phyloP scores from a whole-genome alignment of 208 protist genomes.

The Trypanosomatidae sp. region DNA sequence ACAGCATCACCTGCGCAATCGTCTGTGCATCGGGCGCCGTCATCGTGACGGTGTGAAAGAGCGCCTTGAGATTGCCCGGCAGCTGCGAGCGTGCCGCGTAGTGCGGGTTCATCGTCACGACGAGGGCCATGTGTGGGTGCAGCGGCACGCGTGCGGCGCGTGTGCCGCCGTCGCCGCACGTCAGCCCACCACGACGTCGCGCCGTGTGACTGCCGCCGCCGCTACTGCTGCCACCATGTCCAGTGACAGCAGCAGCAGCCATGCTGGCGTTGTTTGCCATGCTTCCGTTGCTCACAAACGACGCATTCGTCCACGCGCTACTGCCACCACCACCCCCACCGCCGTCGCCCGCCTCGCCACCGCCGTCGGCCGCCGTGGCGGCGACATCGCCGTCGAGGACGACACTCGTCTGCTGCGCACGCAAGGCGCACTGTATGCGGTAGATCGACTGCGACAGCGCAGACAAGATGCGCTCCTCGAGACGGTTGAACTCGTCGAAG shows the following conservation, averaged over 20 bases:
- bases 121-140: slow-evolving; percentile 94
- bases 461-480: slow-evolving; percentile 98
- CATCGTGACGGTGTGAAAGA: slow-evolving; percentile 99
- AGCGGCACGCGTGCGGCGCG: slow-evolving; percentile 83
- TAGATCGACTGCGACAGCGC: slow-evolving; percentile 99
- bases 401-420: slow-evolving; percentile 38
- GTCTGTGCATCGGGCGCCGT: slow-evolving; percentile 96
- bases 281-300: background rate
- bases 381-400: slow-evolving; percentile 85
- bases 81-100: slow-evolving; percentile 99
- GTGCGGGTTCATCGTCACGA: slow-evolving; percentile 99
- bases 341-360: too few relatives aligned
- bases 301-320: background rate
- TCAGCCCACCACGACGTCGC: too few relatives aligned
- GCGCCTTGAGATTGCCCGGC: slow-evolving; percentile 99
- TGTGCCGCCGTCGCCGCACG: too few relatives aligned
- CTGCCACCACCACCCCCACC: background rate
- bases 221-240: too few relatives aligned
- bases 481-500: slow-evolving; percentile 99
- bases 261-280: background rate
- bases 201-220: too few relatives aligned
- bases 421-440: slow-evolving; percentile 93
- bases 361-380: too few relatives aligned
- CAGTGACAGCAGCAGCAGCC: too few relatives aligned
- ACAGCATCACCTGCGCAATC: slow-evolving; percentile 99